Evolutionary conservation across 768 basidiomycete genomes (phyloP).

Genomic region (Lactifluus volemus): DNA sequence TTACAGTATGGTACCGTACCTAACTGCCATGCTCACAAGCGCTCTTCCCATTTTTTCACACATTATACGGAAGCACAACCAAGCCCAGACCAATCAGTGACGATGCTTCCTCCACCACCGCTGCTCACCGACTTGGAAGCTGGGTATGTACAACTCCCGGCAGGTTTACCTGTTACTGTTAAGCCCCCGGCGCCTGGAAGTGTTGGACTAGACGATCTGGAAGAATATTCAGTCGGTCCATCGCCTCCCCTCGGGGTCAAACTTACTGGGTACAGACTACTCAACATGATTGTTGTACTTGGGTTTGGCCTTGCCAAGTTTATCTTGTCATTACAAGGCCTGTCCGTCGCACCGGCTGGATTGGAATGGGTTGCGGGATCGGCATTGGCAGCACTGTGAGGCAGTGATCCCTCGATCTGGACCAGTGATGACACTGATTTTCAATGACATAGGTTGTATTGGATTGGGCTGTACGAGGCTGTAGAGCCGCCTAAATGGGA

Average conservation of each 20-base stretch:
- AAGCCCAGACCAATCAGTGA: not conserved
- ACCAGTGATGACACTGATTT: not conserved
- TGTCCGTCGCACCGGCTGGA: not conserved
- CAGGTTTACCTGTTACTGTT: not conserved
- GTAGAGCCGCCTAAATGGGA: not conserved
- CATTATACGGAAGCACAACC: no score
- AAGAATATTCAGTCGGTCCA: not conserved
- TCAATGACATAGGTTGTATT: not conserved
- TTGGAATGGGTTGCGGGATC: conserved; percentile 2
- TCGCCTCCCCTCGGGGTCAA: not conserved
- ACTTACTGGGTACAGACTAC: conserved; percentile 1
- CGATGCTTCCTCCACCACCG: not conserved
- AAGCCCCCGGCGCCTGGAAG: not conserved
- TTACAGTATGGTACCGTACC: no score
- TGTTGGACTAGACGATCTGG: not conserved
- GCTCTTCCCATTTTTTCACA: no score
- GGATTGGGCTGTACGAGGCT: conserved; percentile 1
- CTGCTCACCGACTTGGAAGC: not conserved
- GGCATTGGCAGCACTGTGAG: not conserved
- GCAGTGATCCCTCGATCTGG: not conserved
- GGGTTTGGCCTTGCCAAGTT: not conserved
- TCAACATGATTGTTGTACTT: not conserved
- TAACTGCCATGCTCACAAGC: no score
- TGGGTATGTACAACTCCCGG: not conserved
- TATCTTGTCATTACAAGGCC: not conserved